Conservation (phyloP, 1,284 basidiomycete genomes). For the Puccinia polysora region DNA sequence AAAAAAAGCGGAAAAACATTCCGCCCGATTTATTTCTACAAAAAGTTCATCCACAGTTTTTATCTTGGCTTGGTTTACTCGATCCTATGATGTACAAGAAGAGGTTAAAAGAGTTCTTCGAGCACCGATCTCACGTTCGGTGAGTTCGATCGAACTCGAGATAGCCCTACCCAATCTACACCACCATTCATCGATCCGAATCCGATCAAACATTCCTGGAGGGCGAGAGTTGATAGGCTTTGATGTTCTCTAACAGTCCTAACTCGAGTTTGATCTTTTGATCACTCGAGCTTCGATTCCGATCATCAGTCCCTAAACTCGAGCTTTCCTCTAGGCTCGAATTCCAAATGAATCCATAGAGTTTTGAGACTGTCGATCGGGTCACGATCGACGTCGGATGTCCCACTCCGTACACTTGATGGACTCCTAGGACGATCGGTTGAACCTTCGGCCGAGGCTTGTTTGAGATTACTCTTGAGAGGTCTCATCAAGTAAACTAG, state of each 20-base stretch:
- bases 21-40: no score
- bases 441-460: constrained; percentile 27
- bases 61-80: no score
- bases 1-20: no score
- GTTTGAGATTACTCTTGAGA: constrained; percentile 12
- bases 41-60: no score
- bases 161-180: constrained; percentile 23
- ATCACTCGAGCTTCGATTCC: background rate
- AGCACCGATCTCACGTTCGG: constrained; percentile 31
- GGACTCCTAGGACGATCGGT: constrained; percentile 18
- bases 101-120: constrained; percentile 13
- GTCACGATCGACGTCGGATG: constrained; percentile 31
- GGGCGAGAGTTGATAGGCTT: constrained; percentile 19
- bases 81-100: no score
- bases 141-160: constrained; percentile 13
- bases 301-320: constrained; percentile 3
- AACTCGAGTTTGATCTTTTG: constrained; percentile 25
- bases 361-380: constrained; percentile 9
- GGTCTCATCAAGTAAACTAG: constrained; percentile 19
- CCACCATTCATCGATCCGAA: constrained; percentile 26
- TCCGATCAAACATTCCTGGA: constrained; percentile 31
- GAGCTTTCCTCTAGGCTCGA: constrained; percentile 17
- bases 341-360: constrained; percentile 14
- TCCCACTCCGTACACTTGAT: constrained; percentile 14
- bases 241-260: constrained; percentile 18